Percentiles rank a stretch among this genome's conserved stretches.
Evolutionary conservation across 2,329 filamentous ascomycete species (phyloP).

Genomic region (Aschersonia sp.): DNA sequence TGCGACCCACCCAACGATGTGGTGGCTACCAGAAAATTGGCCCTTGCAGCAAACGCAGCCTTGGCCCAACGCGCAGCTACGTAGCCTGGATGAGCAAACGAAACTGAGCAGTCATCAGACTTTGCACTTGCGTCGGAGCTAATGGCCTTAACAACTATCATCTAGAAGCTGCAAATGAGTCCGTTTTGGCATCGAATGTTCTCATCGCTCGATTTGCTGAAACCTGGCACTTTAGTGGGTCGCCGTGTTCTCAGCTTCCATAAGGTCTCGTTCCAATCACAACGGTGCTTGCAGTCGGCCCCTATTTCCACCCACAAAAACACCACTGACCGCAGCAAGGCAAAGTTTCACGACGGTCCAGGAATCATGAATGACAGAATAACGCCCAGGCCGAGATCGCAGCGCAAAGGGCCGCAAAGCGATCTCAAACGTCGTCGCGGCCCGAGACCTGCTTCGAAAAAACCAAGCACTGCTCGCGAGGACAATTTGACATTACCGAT

Average conservation of each 20-base stretch:
- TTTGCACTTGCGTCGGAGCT: neutral
- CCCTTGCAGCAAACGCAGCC: neutral
- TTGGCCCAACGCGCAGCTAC: too few species aligned
- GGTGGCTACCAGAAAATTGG: neutral
- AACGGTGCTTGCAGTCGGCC: neutral
- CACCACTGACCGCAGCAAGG: neutral
- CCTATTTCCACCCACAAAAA: neutral
- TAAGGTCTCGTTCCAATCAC: neutral
- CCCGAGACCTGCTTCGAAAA: neutral
- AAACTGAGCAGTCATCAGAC: neutral
- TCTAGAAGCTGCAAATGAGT: neutral
- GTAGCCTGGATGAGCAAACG: neutral
- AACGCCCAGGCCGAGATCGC: neutral
- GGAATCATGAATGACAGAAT: constrained; percentile 1
- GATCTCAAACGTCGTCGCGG: constrained; percentile 1
- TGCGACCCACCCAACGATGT: neutral
- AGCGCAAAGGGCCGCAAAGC: neutral
- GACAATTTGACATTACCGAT: neutral
- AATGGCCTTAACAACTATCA: neutral
- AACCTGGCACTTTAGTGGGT: neutral
- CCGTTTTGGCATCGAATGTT: neutral
- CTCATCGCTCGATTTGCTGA: neutral
- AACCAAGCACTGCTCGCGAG: neutral
- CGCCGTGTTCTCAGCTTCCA: neutral
- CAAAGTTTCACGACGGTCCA: neutral